Evolutionary conservation across 2,329 filamentous ascomycete genomes (phyloP).

Genomic region (Beauveria sp.): DNA sequence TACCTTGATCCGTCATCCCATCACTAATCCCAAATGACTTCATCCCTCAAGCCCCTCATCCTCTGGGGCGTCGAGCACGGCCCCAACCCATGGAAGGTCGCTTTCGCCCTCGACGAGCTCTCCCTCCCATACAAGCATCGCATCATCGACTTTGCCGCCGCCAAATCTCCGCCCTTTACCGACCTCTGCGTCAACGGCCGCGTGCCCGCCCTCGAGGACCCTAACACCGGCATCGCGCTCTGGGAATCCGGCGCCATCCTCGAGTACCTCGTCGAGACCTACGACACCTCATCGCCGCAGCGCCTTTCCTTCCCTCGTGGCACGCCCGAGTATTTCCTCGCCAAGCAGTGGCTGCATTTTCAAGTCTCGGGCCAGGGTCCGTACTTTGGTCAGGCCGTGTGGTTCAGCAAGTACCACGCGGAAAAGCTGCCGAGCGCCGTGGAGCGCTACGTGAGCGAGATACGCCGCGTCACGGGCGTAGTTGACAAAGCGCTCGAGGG

Average conservation of each 20-base stretch:
- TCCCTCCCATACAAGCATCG: conserved; percentile 13
- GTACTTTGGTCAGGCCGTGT: conserved; percentile 28
- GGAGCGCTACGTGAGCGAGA: conserved; percentile 24
- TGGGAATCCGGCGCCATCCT: conserved; percentile 15
- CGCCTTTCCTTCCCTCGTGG: conserved; percentile 19
- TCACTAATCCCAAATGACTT: background rate
- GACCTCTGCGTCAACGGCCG: conserved; percentile 14
- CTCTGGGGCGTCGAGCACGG: conserved; percentile 8
- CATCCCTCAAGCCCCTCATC: conserved; percentile 1
- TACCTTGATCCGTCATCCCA: too few species aligned
- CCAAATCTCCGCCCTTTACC: background rate
- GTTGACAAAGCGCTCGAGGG: background rate
- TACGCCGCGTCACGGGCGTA: conserved; percentile 16
- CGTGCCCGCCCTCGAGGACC: conserved; percentile 11
- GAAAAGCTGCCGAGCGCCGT: conserved; percentile 23
- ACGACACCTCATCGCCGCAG: conserved; percentile 8
- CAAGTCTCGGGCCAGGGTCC: conserved; percentile 33
- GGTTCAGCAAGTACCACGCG: conserved; percentile 23
- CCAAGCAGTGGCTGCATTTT: conserved; percentile 30
- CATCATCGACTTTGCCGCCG: conserved; percentile 6
- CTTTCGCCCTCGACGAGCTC: conserved; percentile 18
- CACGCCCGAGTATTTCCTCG: conserved; percentile 21
- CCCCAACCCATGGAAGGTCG: conserved; percentile 15
- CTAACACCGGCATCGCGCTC: conserved; percentile 10
- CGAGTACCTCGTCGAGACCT: conserved; percentile 13